phyloP scores from a whole-genome alignment of 164 flowering plant species.

The Magnolia officinalis region DNA sequence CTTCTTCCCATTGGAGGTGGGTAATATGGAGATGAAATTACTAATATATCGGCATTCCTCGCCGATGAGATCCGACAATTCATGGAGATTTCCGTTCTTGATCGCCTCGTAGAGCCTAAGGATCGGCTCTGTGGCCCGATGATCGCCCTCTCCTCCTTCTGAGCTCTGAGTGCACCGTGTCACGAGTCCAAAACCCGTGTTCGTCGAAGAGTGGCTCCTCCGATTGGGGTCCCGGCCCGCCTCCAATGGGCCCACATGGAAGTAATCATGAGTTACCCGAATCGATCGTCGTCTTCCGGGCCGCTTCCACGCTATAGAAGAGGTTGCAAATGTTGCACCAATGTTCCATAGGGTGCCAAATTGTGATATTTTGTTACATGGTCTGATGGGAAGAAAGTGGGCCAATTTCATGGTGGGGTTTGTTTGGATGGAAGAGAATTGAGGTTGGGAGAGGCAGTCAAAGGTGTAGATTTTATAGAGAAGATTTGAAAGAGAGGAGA shows the following conservation, averaged over 20 bases:
- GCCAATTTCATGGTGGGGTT: constrained; percentile 16
- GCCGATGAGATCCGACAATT: constrained; percentile 48
- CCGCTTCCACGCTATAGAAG: neutral
- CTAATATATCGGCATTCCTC: constrained; percentile 57
- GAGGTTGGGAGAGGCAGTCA: neutral
- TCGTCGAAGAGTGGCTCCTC: constrained; percentile 16
- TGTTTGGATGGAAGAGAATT: neutral
- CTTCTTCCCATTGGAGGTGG: constrained; percentile 50
- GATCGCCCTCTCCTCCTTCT: constrained; percentile 31
- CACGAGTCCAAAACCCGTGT: constrained; percentile 1
- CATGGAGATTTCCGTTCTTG: constrained; percentile 33
- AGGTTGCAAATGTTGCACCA: neutral
- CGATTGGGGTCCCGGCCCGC: neutral
- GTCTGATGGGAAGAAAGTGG: constrained; percentile 10
- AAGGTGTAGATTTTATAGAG: neutral
- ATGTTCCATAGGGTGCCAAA: neutral
- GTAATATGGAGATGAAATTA: constrained; percentile 42
- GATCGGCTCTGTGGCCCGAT: constrained; percentile 46
- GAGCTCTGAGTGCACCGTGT: constrained; percentile 9
- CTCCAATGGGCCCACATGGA: neutral
- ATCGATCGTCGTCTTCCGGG: neutral
- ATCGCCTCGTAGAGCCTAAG: constrained; percentile 50
- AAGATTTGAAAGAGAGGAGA: neutral
- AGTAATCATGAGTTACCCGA: neutral
- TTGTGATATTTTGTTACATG: neutral